Conservation (phyloP, 208 protist genomes). For the Trypanosoma lewisi region DNA sequence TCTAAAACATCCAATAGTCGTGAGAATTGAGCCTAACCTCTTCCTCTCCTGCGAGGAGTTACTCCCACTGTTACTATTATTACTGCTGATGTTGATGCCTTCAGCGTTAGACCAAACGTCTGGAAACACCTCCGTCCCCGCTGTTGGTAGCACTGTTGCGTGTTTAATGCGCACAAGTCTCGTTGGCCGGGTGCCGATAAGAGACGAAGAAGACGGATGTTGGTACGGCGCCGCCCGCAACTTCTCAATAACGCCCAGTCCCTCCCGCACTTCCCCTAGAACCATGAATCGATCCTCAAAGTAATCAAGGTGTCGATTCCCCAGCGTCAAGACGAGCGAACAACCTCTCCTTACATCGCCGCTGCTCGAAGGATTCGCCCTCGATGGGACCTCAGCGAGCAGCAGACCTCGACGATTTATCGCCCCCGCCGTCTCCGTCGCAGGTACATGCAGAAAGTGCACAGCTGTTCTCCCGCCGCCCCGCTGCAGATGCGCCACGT, state of each 20-base stretch:
- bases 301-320: slow-evolving; percentile 47
- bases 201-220: slow-evolving; percentile 1
- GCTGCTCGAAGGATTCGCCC: neutral
- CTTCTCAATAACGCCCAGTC: slow-evolving; percentile 37
- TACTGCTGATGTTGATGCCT: neutral
- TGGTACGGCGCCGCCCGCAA: slow-evolving; percentile 34
- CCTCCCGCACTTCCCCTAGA: slow-evolving; percentile 64
- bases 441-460: slow-evolving; percentile 9
- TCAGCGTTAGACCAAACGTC: slow-evolving; percentile 24
- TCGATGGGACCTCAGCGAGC: slow-evolving; percentile 33
- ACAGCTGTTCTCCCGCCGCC: neutral
- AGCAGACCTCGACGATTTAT: slow-evolving; percentile 45
- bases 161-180: slow-evolving; percentile 59
- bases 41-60: neutral
- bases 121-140: slow-evolving; percentile 35
- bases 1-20: slow-evolving; percentile 46
- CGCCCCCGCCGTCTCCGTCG: slow-evolving; percentile 7
- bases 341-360: neutral
- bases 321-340: slow-evolving; percentile 60
- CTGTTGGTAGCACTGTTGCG: slow-evolving; percentile 55
- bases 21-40: slow-evolving; percentile 17
- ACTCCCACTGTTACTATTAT: slow-evolving; percentile 11
- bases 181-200: slow-evolving; percentile 6
- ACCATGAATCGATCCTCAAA: slow-evolving; percentile 56
- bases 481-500: slow-evolving; percentile 1